Base-by-base conservation (phyloP, 177 flowering plant species). In the Tripterygium wilfordii region DNA sequence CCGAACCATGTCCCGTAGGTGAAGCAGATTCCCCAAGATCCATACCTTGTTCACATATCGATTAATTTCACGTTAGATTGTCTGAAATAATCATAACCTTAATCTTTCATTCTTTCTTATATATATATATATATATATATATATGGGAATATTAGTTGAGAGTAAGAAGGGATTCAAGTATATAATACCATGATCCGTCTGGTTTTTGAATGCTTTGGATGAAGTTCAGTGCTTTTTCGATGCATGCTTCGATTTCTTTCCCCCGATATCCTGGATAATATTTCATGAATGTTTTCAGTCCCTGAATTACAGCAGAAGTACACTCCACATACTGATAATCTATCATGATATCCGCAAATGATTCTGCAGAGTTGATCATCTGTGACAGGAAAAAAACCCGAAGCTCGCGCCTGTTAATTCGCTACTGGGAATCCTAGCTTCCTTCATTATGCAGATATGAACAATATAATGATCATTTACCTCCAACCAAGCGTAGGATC, bases 1-100 rank as follows among this genome's bases (percentile, higher is more conserved):
- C 70, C 79, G 47, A 70, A 76, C 81, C 77, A 76, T 28, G 77
- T 74, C 3, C 69, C 85, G 45, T 79, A 76, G 5, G 77, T 76
- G 56, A 46, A 72, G 57, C 77, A 72, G 1, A 72, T 48, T 43
- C 77, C 77, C 77, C 77, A 68, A 0, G 65, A 61, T 0, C 77
- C 77, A 56, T 72, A 68, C 76, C 77, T 72, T 16, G 20, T 9
- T 12, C 12, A 1, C 20, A 10, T 5, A 10, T 6, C 4, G 16
- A 35, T n/a, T n/a, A 3, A 12, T 30, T 6, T 6, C 33, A 30
- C 12, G 12, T 6, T 30, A 6, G 12, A 6, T 12, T 30, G 12
- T 6, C 7, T 6, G 12, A 30, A 30, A 30, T 30, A n/a, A n/a
- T n/a, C n/a, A n/a, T n/a, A n/a, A n/a, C n/a, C n/a, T n/a, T n/a